Conservation (phyloP, 2,329 filamentous ascomycete genomes). For the Colletotrichum lindemuthianum region DNA sequence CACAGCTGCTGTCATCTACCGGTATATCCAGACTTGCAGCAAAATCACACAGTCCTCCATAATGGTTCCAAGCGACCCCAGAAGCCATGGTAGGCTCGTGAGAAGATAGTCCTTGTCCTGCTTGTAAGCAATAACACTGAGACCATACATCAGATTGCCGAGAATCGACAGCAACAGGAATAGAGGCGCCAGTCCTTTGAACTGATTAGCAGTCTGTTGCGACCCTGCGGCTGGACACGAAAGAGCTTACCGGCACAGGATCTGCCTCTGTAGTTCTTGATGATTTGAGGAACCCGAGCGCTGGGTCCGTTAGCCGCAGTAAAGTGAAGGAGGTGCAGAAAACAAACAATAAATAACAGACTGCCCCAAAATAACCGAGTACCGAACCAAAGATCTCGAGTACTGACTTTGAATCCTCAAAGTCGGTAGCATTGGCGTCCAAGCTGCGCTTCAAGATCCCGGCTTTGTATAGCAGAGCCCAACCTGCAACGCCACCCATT, state of each 20-base stretch:
- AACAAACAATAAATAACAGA: conserved; percentile 27
- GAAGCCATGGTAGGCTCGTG: conserved; percentile 23
- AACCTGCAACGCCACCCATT: background rate
- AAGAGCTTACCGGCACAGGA: conserved; percentile 9
- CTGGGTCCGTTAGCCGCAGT: background rate
- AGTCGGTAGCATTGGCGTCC: background rate
- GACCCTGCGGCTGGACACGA: background rate
- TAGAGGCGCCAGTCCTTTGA: conserved; percentile 7
- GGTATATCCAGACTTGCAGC: conserved; percentile 14
- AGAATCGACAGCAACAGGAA: conserved; percentile 19
- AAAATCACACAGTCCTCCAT: conserved; percentile 20
- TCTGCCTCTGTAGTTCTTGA: conserved; percentile 20
- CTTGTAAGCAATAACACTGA: conserved; percentile 27
- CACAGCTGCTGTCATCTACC: background rate
- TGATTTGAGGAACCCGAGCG: conserved; percentile 23
- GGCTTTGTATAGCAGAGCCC: conserved; percentile 2
- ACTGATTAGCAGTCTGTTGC: background rate
- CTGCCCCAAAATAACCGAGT: conserved; percentile 15
- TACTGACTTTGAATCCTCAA: background rate
- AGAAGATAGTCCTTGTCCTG: conserved; percentile 19
- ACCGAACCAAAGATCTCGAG: conserved; percentile 5
- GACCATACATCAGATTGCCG: conserved; percentile 22
- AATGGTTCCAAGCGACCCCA: conserved; percentile 25
- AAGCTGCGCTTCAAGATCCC: background rate
- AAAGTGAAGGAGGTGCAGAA: fast-evolving